Base-by-base conservation (phyloP, 257 asterid species). In the Handroanthus guayacan region DNA sequence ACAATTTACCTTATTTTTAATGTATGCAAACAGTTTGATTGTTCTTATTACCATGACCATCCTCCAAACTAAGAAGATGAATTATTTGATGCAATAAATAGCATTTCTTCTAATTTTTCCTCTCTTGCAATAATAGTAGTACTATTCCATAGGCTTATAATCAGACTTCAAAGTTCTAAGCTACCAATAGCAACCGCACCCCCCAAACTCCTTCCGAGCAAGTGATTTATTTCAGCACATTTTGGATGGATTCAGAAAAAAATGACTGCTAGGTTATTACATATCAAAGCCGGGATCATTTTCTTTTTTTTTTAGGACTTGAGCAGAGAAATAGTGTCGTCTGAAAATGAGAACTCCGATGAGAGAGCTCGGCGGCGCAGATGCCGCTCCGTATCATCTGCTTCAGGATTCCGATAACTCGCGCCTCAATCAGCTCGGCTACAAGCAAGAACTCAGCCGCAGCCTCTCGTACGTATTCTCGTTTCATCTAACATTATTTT, bases 361-460 rank as follows among this genome's bases (percentile, higher is more conserved):
- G 16, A 17, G 31, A n/a, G 45, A 5, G 62, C 3, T 50, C 8
- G 67, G 25, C 36, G 78, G 18, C 34, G 41, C 54, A 48, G 77
- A 47, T 48, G 41, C 37, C 7, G 78, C 67, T 54, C 78, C 83
- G 34, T 85, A 85, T 69, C 70, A 74, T 17, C 80, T 20, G 69
- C 79, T 85, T 50, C 54, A 37, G 69, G 83, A 66, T 7, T 71
- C 85, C 72, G 84, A 78, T 1, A 88, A 80, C 38, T 73, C 77
- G 5, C 80, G 89, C 48, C 87, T 89, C 67, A 85, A 79, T 64
- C 84, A 82, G 80, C 86, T 87, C 50, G 94, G 94, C 4, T 89
- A 87, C 84, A 89, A 85, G 72, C 92, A 84, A 69, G 94, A 89
- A 78, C 92, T 89, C 79, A 75, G 76, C 74, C 92, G 94, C 51